A percentile compares a stretch with the other conserved stretches of the same genome.
phyloP scores from a whole-genome alignment of 805 yeast genomes.

The Candida succiphila region DNA sequence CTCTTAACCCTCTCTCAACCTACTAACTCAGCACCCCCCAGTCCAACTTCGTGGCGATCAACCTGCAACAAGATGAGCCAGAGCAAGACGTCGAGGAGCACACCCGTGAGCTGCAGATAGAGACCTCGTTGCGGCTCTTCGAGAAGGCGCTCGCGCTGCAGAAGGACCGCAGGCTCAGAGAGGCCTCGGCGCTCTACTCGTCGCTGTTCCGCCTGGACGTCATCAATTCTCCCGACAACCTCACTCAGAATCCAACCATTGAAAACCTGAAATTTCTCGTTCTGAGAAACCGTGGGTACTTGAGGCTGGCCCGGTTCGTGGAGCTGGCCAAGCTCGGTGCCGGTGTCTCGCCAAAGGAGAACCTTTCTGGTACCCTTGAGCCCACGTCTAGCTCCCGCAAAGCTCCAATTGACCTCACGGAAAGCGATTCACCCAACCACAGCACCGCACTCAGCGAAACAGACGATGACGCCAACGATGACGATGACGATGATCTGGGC shows the following conservation, averaged over 20 bases:
- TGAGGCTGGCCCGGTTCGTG: constrained; percentile 37
- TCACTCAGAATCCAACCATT: constrained; percentile 49
- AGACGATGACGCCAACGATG: background rate
- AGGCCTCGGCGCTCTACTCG: constrained; percentile 47
- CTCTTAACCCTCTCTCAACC: too few species aligned
- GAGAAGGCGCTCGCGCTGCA: constrained; percentile 62
- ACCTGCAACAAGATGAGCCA: constrained; percentile 63
- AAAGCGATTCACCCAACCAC: too few species aligned
- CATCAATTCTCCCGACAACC: constrained; percentile 32
- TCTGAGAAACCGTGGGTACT: constrained; percentile 72
- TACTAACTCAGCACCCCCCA: too few species aligned
- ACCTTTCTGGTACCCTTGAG: too few species aligned
- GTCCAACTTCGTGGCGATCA: constrained; percentile 75
- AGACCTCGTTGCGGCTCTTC: constrained; percentile 71
- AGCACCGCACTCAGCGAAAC: too few species aligned
- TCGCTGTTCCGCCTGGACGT: constrained; percentile 63
- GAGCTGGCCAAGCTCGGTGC: constrained; percentile 3
- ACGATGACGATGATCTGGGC: background rate
- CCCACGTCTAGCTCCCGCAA: too few species aligned
- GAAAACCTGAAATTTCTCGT: constrained; percentile 68
- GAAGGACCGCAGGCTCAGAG: constrained; percentile 32
- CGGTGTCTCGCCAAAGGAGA: too few species aligned
- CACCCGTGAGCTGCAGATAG: constrained; percentile 83
- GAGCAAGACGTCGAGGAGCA: constrained; percentile 80
- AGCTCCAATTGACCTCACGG: too few species aligned